Percentiles rank a stretch among this genome's conserved stretches.
These are phyloP conservation scores for Vanrija humicola DNA, from an alignment of 1,284 basidiomycete genomes.

Conservation along the genomic window DNA sequence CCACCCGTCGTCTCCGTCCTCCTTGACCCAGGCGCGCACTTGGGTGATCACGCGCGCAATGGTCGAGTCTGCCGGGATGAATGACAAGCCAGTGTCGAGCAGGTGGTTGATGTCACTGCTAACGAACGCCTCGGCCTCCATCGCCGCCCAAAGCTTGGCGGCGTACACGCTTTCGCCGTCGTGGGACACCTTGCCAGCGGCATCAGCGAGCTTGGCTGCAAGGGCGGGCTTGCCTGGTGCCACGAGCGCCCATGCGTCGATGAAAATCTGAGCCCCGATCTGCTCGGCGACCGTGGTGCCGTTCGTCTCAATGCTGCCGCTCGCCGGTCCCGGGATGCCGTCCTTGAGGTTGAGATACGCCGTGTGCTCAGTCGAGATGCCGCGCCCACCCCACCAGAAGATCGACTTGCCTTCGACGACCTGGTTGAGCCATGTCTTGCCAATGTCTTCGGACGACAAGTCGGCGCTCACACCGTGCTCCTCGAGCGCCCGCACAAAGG, in stretches of 20 bases:
- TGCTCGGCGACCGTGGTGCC: constrained; percentile 2
- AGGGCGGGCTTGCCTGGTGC: too few species aligned
- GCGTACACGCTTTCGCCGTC: too few species aligned
- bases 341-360: constrained; percentile 17
- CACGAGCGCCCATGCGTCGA: too few species aligned
- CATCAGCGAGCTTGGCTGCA: too few species aligned
- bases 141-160: constrained; percentile 1
- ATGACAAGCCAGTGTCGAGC: constrained; percentile 1
- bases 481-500: constrained; percentile 2
- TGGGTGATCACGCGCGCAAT: not conserved
- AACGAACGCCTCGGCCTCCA: constrained; percentile 7
- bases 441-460: not conserved
- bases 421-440: constrained; percentile 8
- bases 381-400: constrained; percentile 7
- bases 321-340: constrained; percentile 1
- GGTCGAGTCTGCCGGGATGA: constrained; percentile 1
- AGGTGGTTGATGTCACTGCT: constrained; percentile 4
- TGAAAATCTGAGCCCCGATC: too few species aligned
- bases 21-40: constrained; percentile 4
- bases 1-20: not conserved
- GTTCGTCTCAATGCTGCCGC: constrained; percentile 1
- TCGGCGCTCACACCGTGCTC: not conserved
- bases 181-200: too few species aligned
- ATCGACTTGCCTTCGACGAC: constrained; percentile 2
- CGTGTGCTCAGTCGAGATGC: constrained; percentile 39